Evolutionary conservation across 192 early-diverging fungal genomes (phyloP).

Genomic region (Powellomyces hirtus): DNA sequence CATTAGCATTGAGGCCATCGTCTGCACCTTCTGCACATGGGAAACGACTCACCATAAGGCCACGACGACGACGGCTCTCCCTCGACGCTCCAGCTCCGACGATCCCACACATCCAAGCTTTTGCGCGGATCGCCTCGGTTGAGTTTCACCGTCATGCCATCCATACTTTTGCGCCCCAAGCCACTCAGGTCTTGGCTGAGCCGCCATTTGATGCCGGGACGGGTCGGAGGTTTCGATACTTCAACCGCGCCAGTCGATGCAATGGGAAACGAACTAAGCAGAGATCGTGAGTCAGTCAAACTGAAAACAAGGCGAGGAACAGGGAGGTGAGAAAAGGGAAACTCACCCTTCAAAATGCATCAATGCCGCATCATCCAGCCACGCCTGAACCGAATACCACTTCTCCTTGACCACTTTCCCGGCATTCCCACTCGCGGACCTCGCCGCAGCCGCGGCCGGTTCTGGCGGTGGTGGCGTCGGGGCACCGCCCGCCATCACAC

Average conservation of each 20-base stretch:
- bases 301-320: no score
- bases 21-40: no score
- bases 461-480: background rate
- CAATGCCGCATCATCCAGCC: constrained; percentile 22
- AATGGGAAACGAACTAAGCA: no score
- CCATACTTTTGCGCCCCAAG: background rate
- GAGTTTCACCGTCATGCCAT: background rate
- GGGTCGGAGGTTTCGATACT: no score
- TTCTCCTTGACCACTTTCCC: constrained; percentile 7
- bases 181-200: background rate
- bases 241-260: no score
- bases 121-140: background rate
- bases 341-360: constrained; percentile 18
- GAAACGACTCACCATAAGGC: constrained; percentile 5
- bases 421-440: background rate
- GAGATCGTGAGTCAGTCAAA: no score
- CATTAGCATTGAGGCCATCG: background rate
- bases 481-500: background rate
- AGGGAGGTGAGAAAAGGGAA: no score
- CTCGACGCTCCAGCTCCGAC: constrained; percentile 23
- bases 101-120: constrained; percentile 20
- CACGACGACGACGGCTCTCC: constrained; percentile 7
- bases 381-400: constrained; percentile 8
- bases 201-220: constrained; percentile 4
- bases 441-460: background rate